A percentile compares a stretch with the other conserved stretches of the same genome.
phyloP scores from a whole-genome alignment of 2,329 filamentous ascomycete genomes.

The Fusarium sp. region DNA sequence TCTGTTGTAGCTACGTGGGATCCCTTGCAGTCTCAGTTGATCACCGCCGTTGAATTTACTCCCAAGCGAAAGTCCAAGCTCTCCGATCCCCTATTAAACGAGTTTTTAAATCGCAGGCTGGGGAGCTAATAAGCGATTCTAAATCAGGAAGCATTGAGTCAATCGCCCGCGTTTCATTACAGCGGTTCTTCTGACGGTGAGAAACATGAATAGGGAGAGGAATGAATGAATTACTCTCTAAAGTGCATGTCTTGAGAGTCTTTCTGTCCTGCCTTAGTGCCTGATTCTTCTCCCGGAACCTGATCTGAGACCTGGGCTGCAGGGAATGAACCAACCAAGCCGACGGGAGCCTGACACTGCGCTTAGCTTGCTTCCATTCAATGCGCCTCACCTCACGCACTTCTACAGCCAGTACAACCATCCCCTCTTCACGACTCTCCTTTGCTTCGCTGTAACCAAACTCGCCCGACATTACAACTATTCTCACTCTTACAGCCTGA shows the following conservation, averaged over 20 bases:
- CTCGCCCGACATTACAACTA: slow-evolving; percentile 11
- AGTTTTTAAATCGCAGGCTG: slow-evolving; percentile 31
- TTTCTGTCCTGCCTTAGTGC: slow-evolving; percentile 35
- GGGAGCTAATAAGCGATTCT: slow-evolving; percentile 18
- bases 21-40: slow-evolving; percentile 8
- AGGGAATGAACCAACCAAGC: slow-evolving; percentile 30
- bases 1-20: background rate
- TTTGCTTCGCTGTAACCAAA: slow-evolving; percentile 16
- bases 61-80: slow-evolving; percentile 18
- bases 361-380: slow-evolving; percentile 20
- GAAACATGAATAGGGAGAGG: background rate
- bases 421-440: slow-evolving; percentile 35
- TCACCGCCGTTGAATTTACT: slow-evolving; percentile 12
- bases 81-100: slow-evolving; percentile 29
- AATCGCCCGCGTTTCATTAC: slow-evolving; percentile 3
- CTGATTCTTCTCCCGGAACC: slow-evolving; percentile 21
- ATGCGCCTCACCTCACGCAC: slow-evolving; percentile 28
- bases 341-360: slow-evolving; percentile 31
- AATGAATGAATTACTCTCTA: background rate
- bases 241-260: slow-evolving; percentile 6
- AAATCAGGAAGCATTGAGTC: slow-evolving; percentile 1
- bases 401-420: slow-evolving; percentile 29
- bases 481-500: slow-evolving; percentile 11
- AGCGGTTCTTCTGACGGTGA: slow-evolving; percentile 27
- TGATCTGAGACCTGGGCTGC: slow-evolving; percentile 30